Evolutionary conservation across 345 rosid genomes (phyloP), one percentile per base, ranked within the genome.

Genomic region (Rhodomyrtus tomentosa): DNA sequence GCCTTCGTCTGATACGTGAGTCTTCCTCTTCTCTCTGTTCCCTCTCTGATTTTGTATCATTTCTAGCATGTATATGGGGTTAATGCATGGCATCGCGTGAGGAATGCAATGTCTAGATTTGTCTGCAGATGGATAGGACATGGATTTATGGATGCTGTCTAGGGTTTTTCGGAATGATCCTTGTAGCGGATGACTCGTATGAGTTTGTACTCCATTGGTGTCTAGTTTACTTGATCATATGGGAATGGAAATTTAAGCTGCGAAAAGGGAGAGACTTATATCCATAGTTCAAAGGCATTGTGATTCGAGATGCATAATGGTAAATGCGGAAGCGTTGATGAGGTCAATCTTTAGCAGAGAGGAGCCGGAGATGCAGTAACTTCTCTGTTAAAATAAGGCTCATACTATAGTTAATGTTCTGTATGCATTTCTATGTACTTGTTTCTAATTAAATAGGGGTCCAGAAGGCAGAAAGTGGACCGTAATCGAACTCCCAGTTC

Each of bases 1-100:
- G 40, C 99, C 99, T 74, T 95, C 99, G 82, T 87, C 99, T 68
- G 9, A 84, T 14, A 91, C 99, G 99, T 98, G 83, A 89, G 98
- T 87, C 87, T 86, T 38, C 84, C 81, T 74, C 51, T 82, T 68
- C 72, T n/a, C 74, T 51, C 10, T 10, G 9, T 16, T 55, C 25
- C 25, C 80, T 50, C 55, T n/a, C 45, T 72, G 32, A 50, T 80
- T 4, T 7, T 68, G 79, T 18, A 3, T 68, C 79, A 18, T 7
- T 16, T 36, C 25, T 9, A 36, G 79, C 45, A 5, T 18, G 45
- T 2, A 18, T 21, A 18, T 9, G 79, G 79, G 79, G 20, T 32
- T 36, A 40, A 68, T 68, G 45, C 79, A 18, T 36, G 79, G 4
- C 45, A 8, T 68, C 24, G 45, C 18, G 45, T 12, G 79, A 36